These are phyloP conservation scores for Crataegus laevigata DNA, from an alignment of 306 rosid species.

Conservation along the genomic window DNA sequence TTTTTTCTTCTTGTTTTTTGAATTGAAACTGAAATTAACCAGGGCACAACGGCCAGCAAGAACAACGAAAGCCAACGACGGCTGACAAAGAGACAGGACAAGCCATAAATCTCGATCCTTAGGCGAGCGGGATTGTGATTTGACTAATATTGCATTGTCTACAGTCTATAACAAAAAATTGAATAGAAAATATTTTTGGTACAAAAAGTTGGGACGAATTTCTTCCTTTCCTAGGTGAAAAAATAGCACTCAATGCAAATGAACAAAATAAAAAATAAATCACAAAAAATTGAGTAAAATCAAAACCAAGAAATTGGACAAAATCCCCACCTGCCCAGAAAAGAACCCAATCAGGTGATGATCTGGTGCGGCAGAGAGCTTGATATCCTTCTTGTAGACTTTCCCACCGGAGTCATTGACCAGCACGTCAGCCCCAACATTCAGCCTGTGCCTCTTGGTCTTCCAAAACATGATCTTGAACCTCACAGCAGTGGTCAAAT, in stretches of 20 bases:
- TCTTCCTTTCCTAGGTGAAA: background rate
- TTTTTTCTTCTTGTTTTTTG: too few relatives aligned
- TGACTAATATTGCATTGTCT: too few relatives aligned
- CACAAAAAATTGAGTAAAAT: slow-evolving; percentile 14
- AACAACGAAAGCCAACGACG: too few relatives aligned
- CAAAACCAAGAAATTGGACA: slow-evolving; percentile 16
- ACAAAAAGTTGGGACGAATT: background rate
- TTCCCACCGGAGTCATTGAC: slow-evolving; percentile 34
- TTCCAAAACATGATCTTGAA: slow-evolving; percentile 62
- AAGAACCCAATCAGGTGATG: background rate
- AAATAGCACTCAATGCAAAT: background rate
- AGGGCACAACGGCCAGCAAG: too few relatives aligned
- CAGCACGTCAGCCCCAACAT: slow-evolving; percentile 45
- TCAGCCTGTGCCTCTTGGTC: slow-evolving; percentile 40
- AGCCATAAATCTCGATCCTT: too few relatives aligned
- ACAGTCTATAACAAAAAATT: background rate
- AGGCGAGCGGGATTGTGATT: too few relatives aligned
- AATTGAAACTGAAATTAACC: too few relatives aligned
- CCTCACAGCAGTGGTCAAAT: slow-evolving; percentile 56
- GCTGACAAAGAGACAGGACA: too few relatives aligned
- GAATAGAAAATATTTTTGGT: background rate
- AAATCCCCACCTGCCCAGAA: slow-evolving; percentile 26
- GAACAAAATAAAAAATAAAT: background rate
- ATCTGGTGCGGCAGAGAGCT: slow-evolving; percentile 52
- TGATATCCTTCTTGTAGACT: slow-evolving; percentile 18